These are phyloP conservation scores for Centrapalus pauciflorus DNA, from an alignment of 129 eudicot genomes.

Conservation along the genomic window DNA sequence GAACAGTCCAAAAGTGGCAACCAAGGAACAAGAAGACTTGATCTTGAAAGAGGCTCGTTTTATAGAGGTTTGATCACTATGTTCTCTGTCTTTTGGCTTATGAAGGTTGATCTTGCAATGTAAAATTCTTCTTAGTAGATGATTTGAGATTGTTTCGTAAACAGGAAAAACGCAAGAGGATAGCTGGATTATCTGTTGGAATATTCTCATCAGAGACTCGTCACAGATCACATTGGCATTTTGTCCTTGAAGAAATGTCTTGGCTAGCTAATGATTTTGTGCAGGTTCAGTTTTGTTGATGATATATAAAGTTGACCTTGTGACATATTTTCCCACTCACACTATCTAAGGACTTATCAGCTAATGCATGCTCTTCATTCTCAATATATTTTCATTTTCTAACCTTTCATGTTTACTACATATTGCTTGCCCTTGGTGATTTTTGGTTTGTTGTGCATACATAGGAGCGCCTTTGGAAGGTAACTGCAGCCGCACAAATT, in stretches of 20 bases:
- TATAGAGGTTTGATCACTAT: constrained; percentile 57
- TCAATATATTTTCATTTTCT: neutral
- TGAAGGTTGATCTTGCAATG: neutral
- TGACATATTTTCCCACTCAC: neutral
- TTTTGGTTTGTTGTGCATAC: constrained; percentile 4
- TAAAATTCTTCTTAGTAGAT: neutral
- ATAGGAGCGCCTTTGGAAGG: constrained; percentile 96
- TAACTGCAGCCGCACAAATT: constrained; percentile 68
- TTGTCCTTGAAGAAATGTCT: constrained; percentile 90
- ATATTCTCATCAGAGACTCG: constrained; percentile 24
- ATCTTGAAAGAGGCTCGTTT: constrained; percentile 79
- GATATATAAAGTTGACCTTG: neutral
- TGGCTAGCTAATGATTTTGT: constrained; percentile 99
- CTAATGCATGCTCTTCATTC: neutral
- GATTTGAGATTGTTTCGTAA: constrained; percentile 24
- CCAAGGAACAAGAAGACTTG: constrained; percentile 74
- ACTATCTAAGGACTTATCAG: neutral
- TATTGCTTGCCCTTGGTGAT: neutral
- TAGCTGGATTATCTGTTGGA: constrained; percentile 58
- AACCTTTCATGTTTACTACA: neutral
- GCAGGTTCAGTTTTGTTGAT: constrained; percentile 50
- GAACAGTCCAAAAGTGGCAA: constrained; percentile 25
- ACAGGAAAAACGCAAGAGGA: constrained; percentile 87
- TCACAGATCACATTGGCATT: constrained; percentile 76
- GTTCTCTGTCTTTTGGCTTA: neutral